A percentile compares a stretch with the other conserved stretches of the same genome.
Conservation (phyloP, 345 rosid genomes). For the Capsella bursapastoris region DNA sequence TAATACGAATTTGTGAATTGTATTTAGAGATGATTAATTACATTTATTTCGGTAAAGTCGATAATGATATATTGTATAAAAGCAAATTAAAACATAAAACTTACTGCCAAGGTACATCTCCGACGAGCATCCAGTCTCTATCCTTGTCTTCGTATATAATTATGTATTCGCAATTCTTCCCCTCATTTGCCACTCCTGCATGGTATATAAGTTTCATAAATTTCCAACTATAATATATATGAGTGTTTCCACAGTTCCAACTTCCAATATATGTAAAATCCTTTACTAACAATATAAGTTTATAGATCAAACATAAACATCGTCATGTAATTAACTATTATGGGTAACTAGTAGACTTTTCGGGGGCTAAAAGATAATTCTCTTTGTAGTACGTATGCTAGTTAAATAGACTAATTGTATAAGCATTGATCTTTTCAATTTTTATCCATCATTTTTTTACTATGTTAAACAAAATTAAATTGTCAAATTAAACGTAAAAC, state of each 20-base stretch:
- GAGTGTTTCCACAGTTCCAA: background rate
- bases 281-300: background rate
- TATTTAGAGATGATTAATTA: background rate
- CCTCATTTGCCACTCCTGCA: slow-evolving; percentile 61
- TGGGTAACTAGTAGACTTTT: background rate
- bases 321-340: background rate
- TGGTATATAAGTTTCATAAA: background rate
- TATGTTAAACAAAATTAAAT: background rate
- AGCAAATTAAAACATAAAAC: slow-evolving; percentile 26
- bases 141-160: slow-evolving; percentile 78
- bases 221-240: background rate
- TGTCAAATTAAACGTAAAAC: background rate
- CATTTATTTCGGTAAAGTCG: background rate
- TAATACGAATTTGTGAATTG: background rate
- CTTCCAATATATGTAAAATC: background rate
- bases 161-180: slow-evolving; percentile 51
- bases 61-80: background rate
- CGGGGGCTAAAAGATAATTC: background rate
- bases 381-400: background rate
- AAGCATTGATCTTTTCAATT: background rate
- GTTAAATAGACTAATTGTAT: background rate
- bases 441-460: background rate
- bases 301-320: background rate
- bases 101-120: slow-evolving; percentile 89
- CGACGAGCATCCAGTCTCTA: slow-evolving; percentile 82